A percentile compares a stretch with the other conserved stretches of the same genome.
phyloP scores from a whole-genome alignment of 2,329 filamentous ascomycete genomes.

The Ceratocystis diversiconidia region DNA sequence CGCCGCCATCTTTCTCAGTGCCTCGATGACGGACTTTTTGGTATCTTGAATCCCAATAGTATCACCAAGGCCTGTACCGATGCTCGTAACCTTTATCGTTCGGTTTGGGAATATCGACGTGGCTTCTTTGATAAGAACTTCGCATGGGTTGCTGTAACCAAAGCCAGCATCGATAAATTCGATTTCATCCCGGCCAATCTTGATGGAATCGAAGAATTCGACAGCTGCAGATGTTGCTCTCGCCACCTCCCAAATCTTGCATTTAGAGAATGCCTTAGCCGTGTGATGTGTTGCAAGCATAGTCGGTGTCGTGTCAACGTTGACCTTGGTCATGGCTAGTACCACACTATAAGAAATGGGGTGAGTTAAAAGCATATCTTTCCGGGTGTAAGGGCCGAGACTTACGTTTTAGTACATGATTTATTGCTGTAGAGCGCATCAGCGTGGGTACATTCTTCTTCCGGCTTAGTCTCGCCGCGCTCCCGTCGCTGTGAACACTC shows the following conservation, averaged over 20 bases:
- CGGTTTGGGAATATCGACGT: constrained; percentile 20
- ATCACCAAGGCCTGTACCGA: constrained; percentile 22
- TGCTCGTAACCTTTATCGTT: constrained; percentile 20
- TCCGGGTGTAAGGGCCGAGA: neutral
- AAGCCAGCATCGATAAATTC: constrained; percentile 25
- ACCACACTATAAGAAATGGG: neutral
- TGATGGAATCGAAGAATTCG: constrained; percentile 24
- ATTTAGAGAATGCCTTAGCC: constrained; percentile 19
- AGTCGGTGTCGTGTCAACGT: constrained; percentile 17
- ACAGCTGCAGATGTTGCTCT: constrained; percentile 23
- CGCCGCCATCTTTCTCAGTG: neutral
- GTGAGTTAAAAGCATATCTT: neutral
- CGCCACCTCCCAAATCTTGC: constrained; percentile 24
- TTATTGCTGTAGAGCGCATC: neutral
- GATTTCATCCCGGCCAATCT: constrained; percentile 21
- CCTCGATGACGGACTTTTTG: neutral
- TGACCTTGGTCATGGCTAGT: neutral
- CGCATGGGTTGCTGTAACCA: constrained; percentile 25
- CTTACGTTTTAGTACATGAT: neutral
- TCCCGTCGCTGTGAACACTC: neutral
- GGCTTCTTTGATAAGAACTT: constrained; percentile 24
- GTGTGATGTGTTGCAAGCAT: constrained; percentile 23
- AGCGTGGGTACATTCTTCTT: too few relatives aligned
- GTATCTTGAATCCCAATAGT: constrained; percentile 19
- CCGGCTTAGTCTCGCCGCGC: too few relatives aligned